Base-by-base conservation (phyloP, 352 stramenopile genomes). In the Phytophthora hibernalis region DNA sequence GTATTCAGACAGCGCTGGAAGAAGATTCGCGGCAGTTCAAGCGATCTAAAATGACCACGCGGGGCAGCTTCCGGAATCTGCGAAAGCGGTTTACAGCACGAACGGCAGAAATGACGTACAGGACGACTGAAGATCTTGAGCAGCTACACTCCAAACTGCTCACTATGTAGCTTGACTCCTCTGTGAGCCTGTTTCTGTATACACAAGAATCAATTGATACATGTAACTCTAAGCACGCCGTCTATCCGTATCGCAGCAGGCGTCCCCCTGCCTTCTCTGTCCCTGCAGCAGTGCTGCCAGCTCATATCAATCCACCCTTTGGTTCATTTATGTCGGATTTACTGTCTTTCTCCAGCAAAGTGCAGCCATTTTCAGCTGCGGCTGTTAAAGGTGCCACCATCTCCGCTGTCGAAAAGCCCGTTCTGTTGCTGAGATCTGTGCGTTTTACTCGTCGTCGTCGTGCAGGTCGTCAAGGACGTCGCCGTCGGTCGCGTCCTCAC, bases 41-140 rank as follows among this genome's bases (percentile, higher is more conserved):
- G 68, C 74, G 73, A n/a, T 72, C 71, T 11, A 89, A 89, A 57
- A 67, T 81, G 58, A 75, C 76, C 24, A 85, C 80, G 10, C 68
- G 83, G 3, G 76, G 75, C 15, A 77, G 44, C 20, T 84, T 79
- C 59, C 68, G 74, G 8, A 89, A 87, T 54, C 54, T 90, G 38
- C 78, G 56, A 20, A 81, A 84, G 54, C 76, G 80, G 12, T 89
- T 85, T 49, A 72, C 79, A 52, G 76, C 80, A 45, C 68, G 74
- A 44, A 85, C 77, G 42, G 60, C 75, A 11, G 68, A 77, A 24
- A 74, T 87, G 49, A 65, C 64, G 24, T 85, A 86, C 57, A 70
- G 70, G 5, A 86, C 82, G 38, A 74, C 73, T 10, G 76, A 90
- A 53, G 79, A 90, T 63, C 70, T 89, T n/a, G 76, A 87, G 69